Evolutionary conservation across 257 asterid species (phyloP), one percentile per base, ranked within the genome.

Genomic region (Lycium ferocissimum): DNA sequence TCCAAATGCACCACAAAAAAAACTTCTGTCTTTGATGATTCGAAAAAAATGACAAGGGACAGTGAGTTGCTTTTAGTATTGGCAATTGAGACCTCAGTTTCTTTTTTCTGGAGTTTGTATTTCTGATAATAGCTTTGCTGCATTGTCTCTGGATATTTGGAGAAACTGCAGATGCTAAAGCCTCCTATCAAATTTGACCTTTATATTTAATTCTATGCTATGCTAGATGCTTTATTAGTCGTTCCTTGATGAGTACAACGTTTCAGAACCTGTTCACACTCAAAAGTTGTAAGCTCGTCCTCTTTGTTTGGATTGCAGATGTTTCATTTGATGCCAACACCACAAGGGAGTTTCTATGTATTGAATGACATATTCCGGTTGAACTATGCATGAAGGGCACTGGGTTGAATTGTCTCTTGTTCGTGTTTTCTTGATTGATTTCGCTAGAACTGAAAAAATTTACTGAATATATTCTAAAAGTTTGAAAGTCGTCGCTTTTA

Each of bases 261-360:
- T 33, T 18, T 80, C 89, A 67, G 65, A 84, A 45, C 40, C 71
- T 51, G 3, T 71, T 14, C 58, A 51, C 70, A 33, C 45, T 37
- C 79, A 14, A 66, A 56, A 2, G 22, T 76, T 4, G 20, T 82
- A 47, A 15, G 49, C 47, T 26, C 80, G 10, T 7, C 11, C 17
- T 69, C 37, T 43, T 54, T 86, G 26, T 72, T 80, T 81, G 62
- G 18, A 76, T 80, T 84, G 80, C 97, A 95, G 99, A 89, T 95
- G 98, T 94, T 95, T 89, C 99, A 95, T 83, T 88, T 95, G 94
- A 91, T 95, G 92, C 97, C 97, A 20, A 93, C 98, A n/a, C 91
- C 92, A 57, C 95, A 89, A 84, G 98, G 94, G 83, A 94, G 95
- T 92, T 94, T 91, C 88, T 95, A 92, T 17, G 99, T 95, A 88